Conservation (phyloP, 2,329 filamentous ascomycete genomes). For the Zalaria sp. region DNA sequence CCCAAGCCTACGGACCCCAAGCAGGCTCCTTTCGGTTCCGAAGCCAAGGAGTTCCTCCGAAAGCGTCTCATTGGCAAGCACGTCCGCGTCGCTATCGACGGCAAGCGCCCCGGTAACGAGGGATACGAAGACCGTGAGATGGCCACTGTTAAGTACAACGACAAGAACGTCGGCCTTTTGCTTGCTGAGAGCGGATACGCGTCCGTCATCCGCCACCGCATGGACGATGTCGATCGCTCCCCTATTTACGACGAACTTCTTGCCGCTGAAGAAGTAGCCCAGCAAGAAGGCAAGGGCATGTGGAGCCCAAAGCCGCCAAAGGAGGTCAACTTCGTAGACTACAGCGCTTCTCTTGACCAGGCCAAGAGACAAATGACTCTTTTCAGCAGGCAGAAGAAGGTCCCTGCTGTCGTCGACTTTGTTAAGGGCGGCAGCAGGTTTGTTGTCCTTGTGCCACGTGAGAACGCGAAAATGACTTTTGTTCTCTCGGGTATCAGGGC, state of each 20-base stretch:
- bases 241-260: slow-evolving; percentile 86
- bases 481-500: slow-evolving; percentile 88
- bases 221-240: slow-evolving; percentile 86
- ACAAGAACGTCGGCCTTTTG: slow-evolving; percentile 72
- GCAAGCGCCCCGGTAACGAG: slow-evolving; percentile 76
- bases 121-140: slow-evolving; percentile 93
- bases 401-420: slow-evolving; percentile 89
- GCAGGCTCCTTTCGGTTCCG: slow-evolving; percentile 76
- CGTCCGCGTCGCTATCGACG: slow-evolving; percentile 77
- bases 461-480: slow-evolving; percentile 88
- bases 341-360: slow-evolving; percentile 85
- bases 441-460: slow-evolving; percentile 78
- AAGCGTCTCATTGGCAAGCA: slow-evolving; percentile 95
- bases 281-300: slow-evolving; percentile 82
- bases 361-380: slow-evolving; percentile 86
- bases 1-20: slow-evolving; percentile 80
- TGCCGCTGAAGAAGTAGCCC: slow-evolving; percentile 65
- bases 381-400: slow-evolving; percentile 78
- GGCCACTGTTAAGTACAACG: slow-evolving; percentile 68
- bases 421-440: slow-evolving; percentile 96
- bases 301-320: slow-evolving; percentile 86
- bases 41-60: slow-evolving; percentile 90
- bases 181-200: slow-evolving; percentile 89
- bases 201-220: slow-evolving; percentile 85
- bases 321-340: slow-evolving; percentile 69